Evolutionary conservation across 2,329 filamentous ascomycete species (phyloP).

Genomic region (Colletotrichum karsti): DNA sequence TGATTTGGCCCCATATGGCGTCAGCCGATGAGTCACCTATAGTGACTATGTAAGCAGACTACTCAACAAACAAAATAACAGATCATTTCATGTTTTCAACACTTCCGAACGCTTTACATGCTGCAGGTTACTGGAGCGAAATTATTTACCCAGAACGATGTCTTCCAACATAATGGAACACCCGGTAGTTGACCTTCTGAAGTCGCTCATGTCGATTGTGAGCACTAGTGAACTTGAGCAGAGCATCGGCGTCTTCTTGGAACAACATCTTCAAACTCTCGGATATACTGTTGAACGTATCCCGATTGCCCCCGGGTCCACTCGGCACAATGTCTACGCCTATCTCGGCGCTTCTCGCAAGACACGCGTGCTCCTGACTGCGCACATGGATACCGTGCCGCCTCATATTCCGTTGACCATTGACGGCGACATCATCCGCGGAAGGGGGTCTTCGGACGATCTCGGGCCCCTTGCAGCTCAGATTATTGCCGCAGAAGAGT

Average conservation of each 20-base stretch:
- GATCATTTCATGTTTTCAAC: too few relatives aligned
- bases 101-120: too few relatives aligned
- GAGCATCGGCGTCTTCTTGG: constrained; percentile 43
- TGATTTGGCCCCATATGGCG: too few relatives aligned
- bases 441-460: constrained; percentile 52
- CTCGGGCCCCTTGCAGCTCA: constrained; percentile 41
- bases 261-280: constrained; percentile 38
- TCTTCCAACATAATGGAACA: constrained; percentile 18
- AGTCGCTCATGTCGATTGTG: constrained; percentile 44
- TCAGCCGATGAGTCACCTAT: too few relatives aligned
- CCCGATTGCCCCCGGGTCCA: constrained; percentile 40
- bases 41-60: too few relatives aligned
- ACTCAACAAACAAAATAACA: too few relatives aligned
- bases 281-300: constrained; percentile 46
- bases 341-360: constrained; percentile 41
- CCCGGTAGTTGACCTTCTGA: constrained; percentile 38
- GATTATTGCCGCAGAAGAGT: constrained; percentile 31
- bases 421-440: constrained; percentile 48
- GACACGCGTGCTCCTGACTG: constrained; percentile 41
- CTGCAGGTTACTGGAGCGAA: too few relatives aligned
- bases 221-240: constrained; percentile 46
- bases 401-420: constrained; percentile 61
- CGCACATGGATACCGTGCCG: constrained; percentile 52
- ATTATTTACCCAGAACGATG: neutral
- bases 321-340: constrained; percentile 47